phyloP scores from a whole-genome alignment of 1,139 yeast species.

The Nakaseomyces sp. region DNA sequence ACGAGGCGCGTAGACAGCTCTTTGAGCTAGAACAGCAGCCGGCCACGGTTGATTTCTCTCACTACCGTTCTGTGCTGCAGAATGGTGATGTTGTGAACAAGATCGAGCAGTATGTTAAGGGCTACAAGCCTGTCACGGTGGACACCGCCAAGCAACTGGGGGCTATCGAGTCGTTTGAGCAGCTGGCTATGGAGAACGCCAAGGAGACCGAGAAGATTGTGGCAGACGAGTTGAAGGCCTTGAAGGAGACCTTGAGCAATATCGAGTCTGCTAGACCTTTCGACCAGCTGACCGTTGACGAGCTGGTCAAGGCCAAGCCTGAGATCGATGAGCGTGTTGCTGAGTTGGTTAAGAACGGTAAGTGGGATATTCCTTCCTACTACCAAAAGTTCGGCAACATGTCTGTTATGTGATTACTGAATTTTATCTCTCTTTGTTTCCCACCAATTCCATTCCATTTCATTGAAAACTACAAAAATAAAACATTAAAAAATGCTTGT shows the following conservation, averaged over 20 bases:
- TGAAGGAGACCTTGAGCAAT: constrained; percentile 81
- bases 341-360: constrained; percentile 93
- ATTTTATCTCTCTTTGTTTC: no score
- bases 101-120: constrained; percentile 64
- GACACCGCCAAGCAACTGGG: constrained; percentile 85
- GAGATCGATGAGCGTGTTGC: constrained; percentile 93
- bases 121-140: constrained; percentile 75
- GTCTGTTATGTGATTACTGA: constrained; percentile 69
- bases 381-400: constrained; percentile 94
- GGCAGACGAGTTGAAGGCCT: constrained; percentile 72
- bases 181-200: constrained; percentile 93
- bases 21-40: constrained; percentile 59
- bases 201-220: constrained; percentile 87
- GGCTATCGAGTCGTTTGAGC: constrained; percentile 88
- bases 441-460: no score
- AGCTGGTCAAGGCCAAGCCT: constrained; percentile 90
- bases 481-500: background rate
- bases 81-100: constrained; percentile 74
- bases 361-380: constrained; percentile 98
- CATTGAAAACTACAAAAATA: no score
- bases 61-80: constrained; percentile 73
- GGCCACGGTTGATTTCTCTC: constrained; percentile 75
- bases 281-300: constrained; percentile 93
- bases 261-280: constrained; percentile 97
- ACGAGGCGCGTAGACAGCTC: constrained; percentile 85